These are phyloP conservation scores for Plasmodium fragile DNA, from an alignment of 169 alveolate genomes.

Conservation along the genomic window DNA sequence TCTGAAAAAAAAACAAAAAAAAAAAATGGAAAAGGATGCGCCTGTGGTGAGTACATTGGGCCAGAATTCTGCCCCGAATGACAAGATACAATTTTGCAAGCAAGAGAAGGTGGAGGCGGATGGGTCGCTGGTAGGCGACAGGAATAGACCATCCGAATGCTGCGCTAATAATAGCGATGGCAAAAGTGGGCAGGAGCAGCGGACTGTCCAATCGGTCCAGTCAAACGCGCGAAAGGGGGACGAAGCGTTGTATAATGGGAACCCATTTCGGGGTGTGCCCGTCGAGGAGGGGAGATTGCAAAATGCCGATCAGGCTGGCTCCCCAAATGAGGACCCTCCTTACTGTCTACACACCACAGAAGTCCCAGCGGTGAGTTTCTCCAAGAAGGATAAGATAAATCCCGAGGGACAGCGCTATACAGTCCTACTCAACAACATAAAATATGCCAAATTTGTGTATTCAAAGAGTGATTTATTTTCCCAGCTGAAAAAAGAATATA, in stretches of 20 bases:
- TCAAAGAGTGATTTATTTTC: conserved; percentile 3
- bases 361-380: neutral
- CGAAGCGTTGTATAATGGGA: neutral
- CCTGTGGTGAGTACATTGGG: neutral
- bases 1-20: conserved; percentile 21
- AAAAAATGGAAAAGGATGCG: conserved; percentile 10
- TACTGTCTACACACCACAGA: neutral
- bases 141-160: neutral
- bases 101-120: neutral
- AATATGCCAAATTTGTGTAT: neutral
- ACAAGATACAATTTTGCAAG: neutral
- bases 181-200: neutral
- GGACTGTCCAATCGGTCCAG: neutral
- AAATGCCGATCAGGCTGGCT: neutral
- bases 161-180: neutral
- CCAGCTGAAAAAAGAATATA: conserved; percentile 36
- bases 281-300: neutral
- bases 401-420: neutral
- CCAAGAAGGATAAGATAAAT: neutral
- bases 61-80: neutral
- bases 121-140: neutral
- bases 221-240: neutral
- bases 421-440: conserved; percentile 46
- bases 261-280: neutral
- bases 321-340: neutral